These are phyloP conservation scores for Samsoniella hepiali DNA, from an alignment of 2,329 filamentous ascomycete species.

Conservation along the genomic window DNA sequence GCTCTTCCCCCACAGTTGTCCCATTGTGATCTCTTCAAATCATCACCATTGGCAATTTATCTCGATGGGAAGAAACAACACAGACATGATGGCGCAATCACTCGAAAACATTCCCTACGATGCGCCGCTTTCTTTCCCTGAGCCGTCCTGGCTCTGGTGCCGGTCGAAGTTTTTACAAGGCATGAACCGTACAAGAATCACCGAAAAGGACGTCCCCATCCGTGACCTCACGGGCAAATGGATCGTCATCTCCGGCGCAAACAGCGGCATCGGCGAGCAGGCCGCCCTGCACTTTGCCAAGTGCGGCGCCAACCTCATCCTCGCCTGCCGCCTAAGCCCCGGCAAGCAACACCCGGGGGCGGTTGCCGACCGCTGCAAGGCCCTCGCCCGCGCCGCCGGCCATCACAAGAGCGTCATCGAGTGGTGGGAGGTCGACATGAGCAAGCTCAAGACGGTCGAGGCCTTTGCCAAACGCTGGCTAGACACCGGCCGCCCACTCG, in stretches of 20 bases:
- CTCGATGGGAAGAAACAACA: too few relatives aligned
- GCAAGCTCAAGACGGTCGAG: slow-evolving; percentile 26
- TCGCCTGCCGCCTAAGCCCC: slow-evolving; percentile 28
- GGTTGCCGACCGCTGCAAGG: slow-evolving; percentile 25
- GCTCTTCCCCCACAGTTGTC: too few relatives aligned
- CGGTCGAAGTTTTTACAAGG: slow-evolving; percentile 12
- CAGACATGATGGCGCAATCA: neutral
- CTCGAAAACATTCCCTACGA: slow-evolving; percentile 17
- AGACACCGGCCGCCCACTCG: slow-evolving; percentile 24
- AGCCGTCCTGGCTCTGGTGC: slow-evolving; percentile 16
- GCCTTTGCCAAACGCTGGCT: slow-evolving; percentile 28
- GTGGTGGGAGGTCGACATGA: slow-evolving; percentile 29
- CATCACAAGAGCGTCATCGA: slow-evolving; percentile 23
- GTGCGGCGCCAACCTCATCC: slow-evolving; percentile 28
- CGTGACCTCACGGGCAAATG: slow-evolving; percentile 19
- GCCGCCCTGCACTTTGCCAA: slow-evolving; percentile 25
- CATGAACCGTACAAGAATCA: slow-evolving; percentile 10
- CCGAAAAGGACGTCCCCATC: slow-evolving; percentile 12
- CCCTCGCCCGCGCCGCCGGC: slow-evolving; percentile 10
- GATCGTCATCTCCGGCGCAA: slow-evolving; percentile 19
- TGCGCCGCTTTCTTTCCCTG: slow-evolving; percentile 17
- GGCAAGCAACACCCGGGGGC: slow-evolving; percentile 24
- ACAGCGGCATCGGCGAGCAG: slow-evolving; percentile 29
- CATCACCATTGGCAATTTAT: too few relatives aligned
- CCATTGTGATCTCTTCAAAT: too few relatives aligned